Conservation (phyloP, 2,329 filamentous ascomycete genomes). For the Colletotrichum costaricense region DNA sequence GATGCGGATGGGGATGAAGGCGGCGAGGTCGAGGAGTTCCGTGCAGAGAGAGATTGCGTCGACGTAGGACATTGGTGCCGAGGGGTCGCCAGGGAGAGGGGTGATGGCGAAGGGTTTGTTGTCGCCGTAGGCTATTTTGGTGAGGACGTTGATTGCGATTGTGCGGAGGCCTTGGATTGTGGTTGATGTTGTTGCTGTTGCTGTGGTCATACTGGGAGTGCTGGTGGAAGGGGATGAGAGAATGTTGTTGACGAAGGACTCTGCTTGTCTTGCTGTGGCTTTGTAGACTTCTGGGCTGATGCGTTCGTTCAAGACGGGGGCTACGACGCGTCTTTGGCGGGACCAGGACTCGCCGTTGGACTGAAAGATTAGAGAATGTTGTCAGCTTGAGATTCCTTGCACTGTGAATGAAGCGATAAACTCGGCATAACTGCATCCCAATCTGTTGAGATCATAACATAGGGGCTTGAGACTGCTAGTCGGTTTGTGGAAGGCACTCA, state of each 20-base stretch:
- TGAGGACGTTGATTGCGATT: slow-evolving; percentile 52
- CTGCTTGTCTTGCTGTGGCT: slow-evolving; percentile 45
- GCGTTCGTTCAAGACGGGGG: slow-evolving; percentile 48
- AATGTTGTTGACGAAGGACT: slow-evolving; percentile 44
- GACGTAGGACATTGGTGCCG: slow-evolving; percentile 42
- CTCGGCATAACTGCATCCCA: too few species aligned
- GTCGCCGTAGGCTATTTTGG: slow-evolving; percentile 46
- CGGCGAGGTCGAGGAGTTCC: slow-evolving; percentile 43
- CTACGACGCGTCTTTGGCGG: slow-evolving; percentile 49
- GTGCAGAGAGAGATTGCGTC: slow-evolving; percentile 45
- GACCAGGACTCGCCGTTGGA: slow-evolving; percentile 43
- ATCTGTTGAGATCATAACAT: too few species aligned
- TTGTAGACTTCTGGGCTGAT: slow-evolving; percentile 49
- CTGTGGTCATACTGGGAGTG: slow-evolving; percentile 2
- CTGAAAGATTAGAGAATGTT: neutral
- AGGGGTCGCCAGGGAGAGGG: slow-evolving; percentile 32
- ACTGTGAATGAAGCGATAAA: too few species aligned
- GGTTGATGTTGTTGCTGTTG: slow-evolving; percentile 39
- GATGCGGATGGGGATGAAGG: slow-evolving; percentile 42
- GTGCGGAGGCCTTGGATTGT: slow-evolving; percentile 44
- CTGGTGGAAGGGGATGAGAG: slow-evolving; percentile 17
- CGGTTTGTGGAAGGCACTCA: neutral
- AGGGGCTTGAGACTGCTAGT: too few species aligned
- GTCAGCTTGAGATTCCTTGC: neutral
- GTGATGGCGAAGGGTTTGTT: slow-evolving; percentile 43